Percentiles rank a stretch among this genome's conserved stretches.
Evolutionary conservation across 306 rosid genomes (phyloP).

Genomic region (Dryas drummondii): DNA sequence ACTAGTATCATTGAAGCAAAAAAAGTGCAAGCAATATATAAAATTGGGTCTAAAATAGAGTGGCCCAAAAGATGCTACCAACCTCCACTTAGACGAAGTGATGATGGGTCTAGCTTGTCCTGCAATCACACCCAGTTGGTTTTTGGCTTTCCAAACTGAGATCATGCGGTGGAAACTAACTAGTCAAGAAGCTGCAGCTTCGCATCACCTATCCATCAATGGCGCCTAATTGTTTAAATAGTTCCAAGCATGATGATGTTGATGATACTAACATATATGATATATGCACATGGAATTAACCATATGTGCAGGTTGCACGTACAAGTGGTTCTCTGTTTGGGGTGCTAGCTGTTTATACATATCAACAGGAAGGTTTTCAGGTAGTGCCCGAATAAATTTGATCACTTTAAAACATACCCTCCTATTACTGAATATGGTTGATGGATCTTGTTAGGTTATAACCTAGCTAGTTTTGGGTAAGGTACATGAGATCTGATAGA

Average conservation of each 20-base stretch:
- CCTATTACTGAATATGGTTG: background rate
- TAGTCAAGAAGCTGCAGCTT: slow-evolving; percentile 27
- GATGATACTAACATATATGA: too few species aligned
- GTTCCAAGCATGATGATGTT: too few species aligned
- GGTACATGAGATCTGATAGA: background rate
- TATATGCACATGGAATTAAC: too few species aligned
- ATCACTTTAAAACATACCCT: too few species aligned
- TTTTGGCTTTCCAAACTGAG: slow-evolving; percentile 8
- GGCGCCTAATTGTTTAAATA: background rate
- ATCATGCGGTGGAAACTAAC: slow-evolving; percentile 26
- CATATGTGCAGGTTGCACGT: too few species aligned
- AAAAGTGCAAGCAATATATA: background rate
- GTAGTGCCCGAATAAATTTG: background rate
- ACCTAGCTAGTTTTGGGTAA: too few species aligned
- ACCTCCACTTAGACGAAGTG: slow-evolving; percentile 11
- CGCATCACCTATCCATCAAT: slow-evolving; percentile 6
- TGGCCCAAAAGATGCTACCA: slow-evolving; percentile 15
- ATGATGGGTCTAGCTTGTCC: slow-evolving; percentile 12
- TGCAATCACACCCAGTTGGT: slow-evolving; percentile 14
- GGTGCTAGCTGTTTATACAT: slow-evolving; percentile 4
- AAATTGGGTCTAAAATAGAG: slow-evolving; percentile 10
- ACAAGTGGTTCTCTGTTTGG: slow-evolving; percentile 7
- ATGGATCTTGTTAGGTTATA: background rate
- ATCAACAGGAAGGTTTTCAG: background rate
- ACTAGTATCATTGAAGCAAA: background rate